phyloP scores from a whole-genome alignment of 2,329 filamentous ascomycete genomes.

The Xenoacremonium recifei region DNA sequence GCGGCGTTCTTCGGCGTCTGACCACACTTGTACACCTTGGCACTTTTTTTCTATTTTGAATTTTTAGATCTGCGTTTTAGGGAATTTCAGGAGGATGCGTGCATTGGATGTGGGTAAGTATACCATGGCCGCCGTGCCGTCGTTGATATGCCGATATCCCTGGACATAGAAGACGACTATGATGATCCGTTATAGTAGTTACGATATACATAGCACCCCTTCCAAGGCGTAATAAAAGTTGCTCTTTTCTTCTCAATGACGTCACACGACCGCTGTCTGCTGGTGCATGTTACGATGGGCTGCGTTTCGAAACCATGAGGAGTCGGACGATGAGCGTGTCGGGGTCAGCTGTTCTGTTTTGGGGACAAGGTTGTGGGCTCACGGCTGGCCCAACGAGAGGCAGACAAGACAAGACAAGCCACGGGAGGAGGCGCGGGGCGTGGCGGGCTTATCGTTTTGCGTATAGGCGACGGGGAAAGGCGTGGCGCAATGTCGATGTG shows the following conservation, averaged over 20 bases:
- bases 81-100: no score
- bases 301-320: no score
- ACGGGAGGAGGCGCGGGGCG: no score
- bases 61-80: no score
- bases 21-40: neutral
- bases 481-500: no score
- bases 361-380: neutral
- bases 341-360: slow-evolving; percentile 10
- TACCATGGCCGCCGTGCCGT: slow-evolving; percentile 15
- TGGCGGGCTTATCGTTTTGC: no score
- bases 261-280: neutral
- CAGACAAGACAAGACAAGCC: no score
- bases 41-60: neutral
- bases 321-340: slow-evolving; percentile 8
- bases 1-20: no score
- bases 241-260: slow-evolving; percentile 10
- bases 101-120: no score
- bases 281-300: slow-evolving; percentile 6
- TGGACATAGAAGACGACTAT: no score
- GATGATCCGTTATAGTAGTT: slow-evolving; percentile 18
- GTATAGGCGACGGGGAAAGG: no score
- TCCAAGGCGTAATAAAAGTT: slow-evolving; percentile 30
- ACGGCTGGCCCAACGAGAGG: no score
- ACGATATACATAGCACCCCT: slow-evolving; percentile 13
- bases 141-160: neutral